A percentile compares a stretch with the other conserved stretches of the same genome.
These are phyloP conservation scores for Fusarium oxysporum DNA, from an alignment of 2,329 filamentous ascomycete species.

Conservation along the genomic window DNA sequence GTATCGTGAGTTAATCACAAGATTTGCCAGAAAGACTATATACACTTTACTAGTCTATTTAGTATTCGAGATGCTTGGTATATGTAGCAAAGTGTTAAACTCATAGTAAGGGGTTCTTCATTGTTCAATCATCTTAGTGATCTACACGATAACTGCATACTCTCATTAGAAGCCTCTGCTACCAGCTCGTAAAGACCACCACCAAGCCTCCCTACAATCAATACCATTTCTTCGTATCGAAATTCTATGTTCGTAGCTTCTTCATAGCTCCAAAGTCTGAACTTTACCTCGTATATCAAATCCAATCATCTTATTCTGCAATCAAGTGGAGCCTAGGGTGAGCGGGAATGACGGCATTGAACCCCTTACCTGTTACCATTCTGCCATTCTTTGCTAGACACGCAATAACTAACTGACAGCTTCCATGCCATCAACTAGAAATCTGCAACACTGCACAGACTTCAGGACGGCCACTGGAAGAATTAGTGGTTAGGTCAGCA, in stretches of 20 bases:
- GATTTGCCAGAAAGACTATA: background rate
- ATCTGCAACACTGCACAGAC: background rate
- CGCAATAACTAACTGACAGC: conserved; percentile 12
- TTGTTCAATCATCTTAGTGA: background rate
- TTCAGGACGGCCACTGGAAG: background rate
- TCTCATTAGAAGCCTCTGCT: background rate
- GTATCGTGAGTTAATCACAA: background rate
- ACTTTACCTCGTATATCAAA: conserved; percentile 1
- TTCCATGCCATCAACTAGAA: background rate
- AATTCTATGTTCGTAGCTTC: background rate
- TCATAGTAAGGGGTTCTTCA: background rate
- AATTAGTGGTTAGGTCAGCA: conserved; percentile 2
- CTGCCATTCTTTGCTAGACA: background rate
- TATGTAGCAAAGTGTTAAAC: too few species aligned
- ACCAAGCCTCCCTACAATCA: background rate
- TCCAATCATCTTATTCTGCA: conserved; percentile 11
- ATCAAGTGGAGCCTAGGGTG: conserved; percentile 23
- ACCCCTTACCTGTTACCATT: conserved; percentile 1
- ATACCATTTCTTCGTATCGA: background rate
- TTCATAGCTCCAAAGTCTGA: background rate
- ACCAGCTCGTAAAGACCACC: background rate
- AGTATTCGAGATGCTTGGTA: background rate
- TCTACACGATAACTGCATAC: background rate
- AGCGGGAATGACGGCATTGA: conserved; percentile 30
- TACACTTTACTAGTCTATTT: background rate